phyloP scores from a whole-genome alignment of 768 basidiomycete species.

The Strobilomyces dryophilus region DNA sequence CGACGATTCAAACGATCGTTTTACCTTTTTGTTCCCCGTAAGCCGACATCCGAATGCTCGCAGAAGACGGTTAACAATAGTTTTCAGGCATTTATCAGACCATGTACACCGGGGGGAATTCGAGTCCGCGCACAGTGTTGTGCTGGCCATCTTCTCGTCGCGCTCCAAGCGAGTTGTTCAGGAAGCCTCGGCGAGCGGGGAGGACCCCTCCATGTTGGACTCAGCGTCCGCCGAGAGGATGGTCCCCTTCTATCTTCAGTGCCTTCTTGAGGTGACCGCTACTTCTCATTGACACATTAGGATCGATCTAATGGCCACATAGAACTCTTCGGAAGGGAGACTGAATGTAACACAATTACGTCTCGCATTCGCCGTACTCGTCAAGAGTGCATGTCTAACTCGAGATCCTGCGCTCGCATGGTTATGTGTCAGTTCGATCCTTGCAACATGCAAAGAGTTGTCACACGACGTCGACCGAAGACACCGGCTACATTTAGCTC shows the following conservation, averaged over 20 bases:
- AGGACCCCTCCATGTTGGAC: slow-evolving; percentile 17
- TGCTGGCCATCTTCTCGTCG: slow-evolving; percentile 69
- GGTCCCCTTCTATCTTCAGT: slow-evolving; percentile 69
- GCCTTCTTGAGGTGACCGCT: slow-evolving; percentile 60
- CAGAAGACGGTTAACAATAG: background rate
- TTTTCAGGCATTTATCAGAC: slow-evolving; percentile 54
- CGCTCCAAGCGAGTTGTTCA: slow-evolving; percentile 40
- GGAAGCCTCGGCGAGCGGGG: background rate
- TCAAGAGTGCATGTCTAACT: slow-evolving; percentile 50
- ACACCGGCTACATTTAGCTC: slow-evolving; percentile 59
- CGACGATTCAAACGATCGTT: slow-evolving; percentile 50
- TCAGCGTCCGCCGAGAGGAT: slow-evolving; percentile 48
- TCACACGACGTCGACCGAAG: slow-evolving; percentile 20
- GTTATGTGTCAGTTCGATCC: slow-evolving; percentile 59
- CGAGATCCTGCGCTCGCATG: slow-evolving; percentile 52
- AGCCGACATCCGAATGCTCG: slow-evolving; percentile 25
- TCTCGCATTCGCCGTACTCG: slow-evolving; percentile 71
- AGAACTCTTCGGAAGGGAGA: slow-evolving; percentile 63
- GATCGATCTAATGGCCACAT: background rate
- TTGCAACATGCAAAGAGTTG: slow-evolving; percentile 40
- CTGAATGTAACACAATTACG: slow-evolving; percentile 64
- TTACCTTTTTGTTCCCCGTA: slow-evolving; percentile 66
- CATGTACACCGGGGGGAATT: slow-evolving; percentile 66
- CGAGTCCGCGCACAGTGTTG: slow-evolving; percentile 82
- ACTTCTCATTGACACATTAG: background rate